A percentile compares a stretch with the other conserved stretches of the same genome.
Conservation (phyloP, 306 rosid genomes). For the Prunus padus region DNA sequence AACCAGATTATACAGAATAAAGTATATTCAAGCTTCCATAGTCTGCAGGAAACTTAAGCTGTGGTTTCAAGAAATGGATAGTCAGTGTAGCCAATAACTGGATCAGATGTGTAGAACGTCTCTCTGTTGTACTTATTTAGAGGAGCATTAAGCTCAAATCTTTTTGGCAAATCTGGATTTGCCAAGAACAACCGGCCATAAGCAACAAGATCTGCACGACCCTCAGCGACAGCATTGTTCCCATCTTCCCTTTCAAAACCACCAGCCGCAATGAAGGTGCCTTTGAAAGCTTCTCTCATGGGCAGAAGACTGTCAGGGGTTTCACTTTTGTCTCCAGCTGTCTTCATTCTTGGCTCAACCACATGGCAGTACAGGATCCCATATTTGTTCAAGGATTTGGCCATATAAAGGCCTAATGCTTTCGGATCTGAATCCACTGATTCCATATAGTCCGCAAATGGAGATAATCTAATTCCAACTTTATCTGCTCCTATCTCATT, state of each 20-base stretch:
- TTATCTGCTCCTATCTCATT: slow-evolving; percentile 57
- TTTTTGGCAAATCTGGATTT: slow-evolving; percentile 68
- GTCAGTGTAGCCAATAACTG: slow-evolving; percentile 57
- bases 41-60: background rate
- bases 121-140: slow-evolving; percentile 51
- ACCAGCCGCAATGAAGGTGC: slow-evolving; percentile 54
- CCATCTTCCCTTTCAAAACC: slow-evolving; percentile 53
- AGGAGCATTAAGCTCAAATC: slow-evolving; percentile 57
- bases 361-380: slow-evolving; percentile 54
- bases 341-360: slow-evolving; percentile 66
- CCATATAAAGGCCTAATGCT: slow-evolving; percentile 48
- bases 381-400: slow-evolving; percentile 43
- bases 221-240: slow-evolving; percentile 43
- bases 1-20: background rate
- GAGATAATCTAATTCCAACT: slow-evolving; percentile 67
- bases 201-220: slow-evolving; percentile 40
- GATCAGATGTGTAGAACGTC: slow-evolving; percentile 52
- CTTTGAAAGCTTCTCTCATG: slow-evolving; percentile 62
- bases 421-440: slow-evolving; percentile 53
- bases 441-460: slow-evolving; percentile 47
- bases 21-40: background rate
- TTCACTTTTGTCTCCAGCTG: slow-evolving; percentile 16
- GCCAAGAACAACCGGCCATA: slow-evolving; percentile 51
- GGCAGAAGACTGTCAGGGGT: slow-evolving; percentile 35
- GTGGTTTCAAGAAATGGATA: slow-evolving; percentile 52